These are phyloP conservation scores for Aspergillus terreus DNA, from an alignment of 2,329 filamentous ascomycete genomes.

Conservation along the genomic window DNA sequence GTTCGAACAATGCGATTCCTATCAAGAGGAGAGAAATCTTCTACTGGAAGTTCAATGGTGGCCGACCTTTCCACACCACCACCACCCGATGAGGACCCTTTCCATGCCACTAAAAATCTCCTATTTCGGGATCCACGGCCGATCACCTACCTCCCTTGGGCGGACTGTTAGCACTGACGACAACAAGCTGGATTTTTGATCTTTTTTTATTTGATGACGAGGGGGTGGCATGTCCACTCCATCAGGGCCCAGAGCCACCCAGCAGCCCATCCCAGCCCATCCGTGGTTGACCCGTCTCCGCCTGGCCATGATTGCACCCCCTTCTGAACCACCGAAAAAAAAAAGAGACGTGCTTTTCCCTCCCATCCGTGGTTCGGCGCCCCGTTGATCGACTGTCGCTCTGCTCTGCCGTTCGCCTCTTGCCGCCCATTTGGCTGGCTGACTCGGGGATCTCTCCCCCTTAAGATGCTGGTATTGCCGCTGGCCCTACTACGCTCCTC, in stretches of 20 bases:
- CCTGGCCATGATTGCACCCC: constrained; percentile 2
- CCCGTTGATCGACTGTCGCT: constrained; percentile 5
- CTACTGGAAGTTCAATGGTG: too few species aligned
- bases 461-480: not conserved
- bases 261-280: not conserved
- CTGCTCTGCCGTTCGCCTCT: constrained; percentile 1
- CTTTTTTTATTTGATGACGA: not conserved
- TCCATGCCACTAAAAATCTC: constrained; percentile 5
- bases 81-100: not conserved
- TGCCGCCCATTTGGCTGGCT: not conserved
- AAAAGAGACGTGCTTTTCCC: not conserved
- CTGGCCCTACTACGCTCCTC: not conserved
- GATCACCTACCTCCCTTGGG: constrained; percentile 3
- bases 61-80: too few species aligned
- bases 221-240: constrained; percentile 1
- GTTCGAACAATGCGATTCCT: too few species aligned
- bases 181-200: not conserved
- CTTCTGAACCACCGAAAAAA: constrained; percentile 1
- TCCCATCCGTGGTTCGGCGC: constrained; percentile 5
- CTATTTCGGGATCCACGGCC: constrained; percentile 8
- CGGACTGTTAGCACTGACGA: constrained; percentile 2
- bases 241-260: constrained; percentile 4
- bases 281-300: constrained; percentile 7
- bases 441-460: not conserved
- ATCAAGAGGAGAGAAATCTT: too few species aligned